Base-by-base conservation (phyloP, 345 rosid species). In the Cardamine occulta region DNA sequence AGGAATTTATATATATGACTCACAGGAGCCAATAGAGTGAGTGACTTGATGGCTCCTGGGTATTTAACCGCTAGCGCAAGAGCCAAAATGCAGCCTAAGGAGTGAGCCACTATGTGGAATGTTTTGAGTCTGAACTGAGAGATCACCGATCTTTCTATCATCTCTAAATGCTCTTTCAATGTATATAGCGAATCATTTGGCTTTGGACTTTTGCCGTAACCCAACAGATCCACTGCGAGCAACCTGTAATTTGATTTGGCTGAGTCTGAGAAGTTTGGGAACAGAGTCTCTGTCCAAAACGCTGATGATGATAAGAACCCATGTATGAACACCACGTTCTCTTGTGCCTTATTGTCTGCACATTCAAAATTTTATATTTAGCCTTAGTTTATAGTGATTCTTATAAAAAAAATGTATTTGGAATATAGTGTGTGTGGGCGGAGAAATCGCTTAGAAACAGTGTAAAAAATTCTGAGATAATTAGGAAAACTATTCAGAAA, bases 291-390 rank as follows among this genome's bases (percentile, higher is more conserved):
- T 1, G 97, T 93, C 99, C 99, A 96, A 74, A 96, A 91, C 64
- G 90, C 86, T 1, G 98, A 93, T 7, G 99, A 96, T 21, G 98
- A 96, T 73, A 96, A 88, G 89, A 96, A 96, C n/a, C 99, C 99
- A 71, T 96, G 99, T 59, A 96, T 88, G 88, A 96, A 93, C 23
- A 96, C 60, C 15, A 96, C 98, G 35, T 88, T 93, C 64, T 91
- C 99, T 51, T 80, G 79, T 61, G 85, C 90, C 70, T 84, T 71
- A 26, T 64, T 75, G 28, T 75, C 83, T 80, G 73, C 75, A 74
- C 63, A 42, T 64, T 75, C 48, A 66, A 59, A 54, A 24, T 58
- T 28, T 15, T 42, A 66, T 49, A 45, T 19, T 32, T 57, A 51
- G 18, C 11, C 35, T 26, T 24, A 31, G 23, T 35, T 72, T 49